Evolutionary conservation across 768 basidiomycete genomes (phyloP), one percentile per base, ranked within the genome.

Genomic region (Pulveroboletus frians): DNA sequence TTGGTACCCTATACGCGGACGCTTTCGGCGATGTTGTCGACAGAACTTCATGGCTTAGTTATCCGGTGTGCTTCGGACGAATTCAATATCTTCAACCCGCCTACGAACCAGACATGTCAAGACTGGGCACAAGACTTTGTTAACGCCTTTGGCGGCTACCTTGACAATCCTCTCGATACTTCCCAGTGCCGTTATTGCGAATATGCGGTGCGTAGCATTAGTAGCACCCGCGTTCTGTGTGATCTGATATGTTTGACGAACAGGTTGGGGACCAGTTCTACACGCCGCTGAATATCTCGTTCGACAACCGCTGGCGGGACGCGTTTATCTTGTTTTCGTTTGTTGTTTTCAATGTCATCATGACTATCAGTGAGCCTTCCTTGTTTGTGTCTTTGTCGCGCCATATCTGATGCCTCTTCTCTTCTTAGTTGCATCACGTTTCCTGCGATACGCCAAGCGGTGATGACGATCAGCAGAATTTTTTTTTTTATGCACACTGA

Each of bases 51-150:
- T 58, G 88, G 83, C 9, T 73, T 91, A 17, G 55, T 59, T 0
- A 84, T 92, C 51, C 62, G 49, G 17, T 89, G 91, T 71, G 75
- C 78, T 18, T 57, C 71, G 0, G 79, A 80, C 51, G 92, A 95
- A 61, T 89, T 86, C 59, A 72, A 77, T 11, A 55, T 75, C 6
- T 90, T 94, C 72, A 67, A 77, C 47, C 87, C 92, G 1, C 90
- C 92, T 0, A 52, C 72, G 2, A 84, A 83, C 3, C 80, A 91
- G 63, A 88, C 84, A 0, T 95, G 92, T 60, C 55, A 55, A 9
- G 55, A 73, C 1, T 95, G 88, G 85, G 85, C 84, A 0, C 62
- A 71, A n/a, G 70, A 79, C 9, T 94, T 90, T 65, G 78, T 85
- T 11, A 52, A 52, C 1, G 64, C 59, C 0, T 74, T 77, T 42